Base-by-base conservation (phyloP, 495 filamentous ascomycete species). In the Lasiosphaeria miniovina region DNA sequence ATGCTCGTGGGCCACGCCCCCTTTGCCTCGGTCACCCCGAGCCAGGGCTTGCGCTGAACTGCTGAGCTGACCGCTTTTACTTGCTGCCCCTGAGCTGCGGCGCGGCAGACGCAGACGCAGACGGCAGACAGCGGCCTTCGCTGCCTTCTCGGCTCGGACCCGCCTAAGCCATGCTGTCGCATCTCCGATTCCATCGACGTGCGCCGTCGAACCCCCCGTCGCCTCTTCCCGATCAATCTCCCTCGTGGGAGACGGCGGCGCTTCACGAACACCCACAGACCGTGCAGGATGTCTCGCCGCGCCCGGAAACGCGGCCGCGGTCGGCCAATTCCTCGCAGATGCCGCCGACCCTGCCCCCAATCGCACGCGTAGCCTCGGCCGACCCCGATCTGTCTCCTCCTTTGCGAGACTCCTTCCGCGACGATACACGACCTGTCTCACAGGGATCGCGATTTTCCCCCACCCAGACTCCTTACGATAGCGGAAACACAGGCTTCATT, bases 121-220 rank as follows among this genome's bases (percentile, higher is more conserved):
- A 46, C 12, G 43, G 8, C 43, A 46, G 43, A 46, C 6, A 5
- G 12, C 15, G 5, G 43, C 43, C 12, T 46, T 46, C 8, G 43
- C 15, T 46, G 12, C 12, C 5, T 14, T n/a, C 12, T 41, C 8
- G 38, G 38, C 7, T 41, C 38, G 8, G 12, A 8, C 43, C 43
- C 43, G 43, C 43, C 43, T 46, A 36, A 15, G 63, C 57, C 4
- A 84, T 84, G 81, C 72, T 82, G 64, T 81, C 78, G 54, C 80
- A 82, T 66, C 74, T 82, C 31, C 80, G 80, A 63, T 81, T 82
- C 59, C 80, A 80, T 36, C 76, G 77, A 66, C 79, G 80, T 50
- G 77, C 71, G 11, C 77, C 80, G 60, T 82, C 81, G 43, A 81
- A 74, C 61, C 79, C 81, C 51, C 69, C 79, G 5, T 82, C 80